These are phyloP conservation scores for Carallia pectinifolia DNA, from an alignment of 345 rosid genomes.

Conservation along the genomic window DNA sequence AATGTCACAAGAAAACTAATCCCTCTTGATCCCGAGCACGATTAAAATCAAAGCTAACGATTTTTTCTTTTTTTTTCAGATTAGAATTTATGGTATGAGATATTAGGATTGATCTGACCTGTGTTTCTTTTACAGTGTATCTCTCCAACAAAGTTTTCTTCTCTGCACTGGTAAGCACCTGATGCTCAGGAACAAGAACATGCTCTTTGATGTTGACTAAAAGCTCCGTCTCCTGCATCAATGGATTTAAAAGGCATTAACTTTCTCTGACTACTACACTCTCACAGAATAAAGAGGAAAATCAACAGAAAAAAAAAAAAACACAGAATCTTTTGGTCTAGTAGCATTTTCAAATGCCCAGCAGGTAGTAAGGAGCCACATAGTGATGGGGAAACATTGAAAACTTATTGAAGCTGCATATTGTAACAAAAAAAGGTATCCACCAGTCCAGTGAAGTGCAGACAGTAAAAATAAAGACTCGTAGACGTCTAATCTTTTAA, in stretches of 20 bases:
- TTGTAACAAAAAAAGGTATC: too few relatives aligned
- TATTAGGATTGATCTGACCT: conserved; percentile 28
- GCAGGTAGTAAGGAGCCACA: not conserved
- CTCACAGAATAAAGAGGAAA: not conserved
- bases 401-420: too few relatives aligned
- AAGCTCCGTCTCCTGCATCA: conserved; percentile 65
- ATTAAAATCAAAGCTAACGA: too few relatives aligned
- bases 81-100: not conserved
- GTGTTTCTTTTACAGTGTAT: conserved; percentile 82
- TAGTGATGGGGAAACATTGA: not conserved
- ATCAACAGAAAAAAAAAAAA: not conserved
- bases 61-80: too few relatives aligned
- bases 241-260: conserved; percentile 5
- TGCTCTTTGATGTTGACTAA: conserved; percentile 71
- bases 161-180: conserved; percentile 63
- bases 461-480: too few relatives aligned
- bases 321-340: not conserved
- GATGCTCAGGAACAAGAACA: conserved; percentile 80
- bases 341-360: not conserved
- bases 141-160: conserved; percentile 74
- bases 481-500: too few relatives aligned
- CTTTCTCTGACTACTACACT: not conserved
- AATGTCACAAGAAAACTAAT: too few relatives aligned
- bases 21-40: too few relatives aligned
- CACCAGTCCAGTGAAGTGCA: too few relatives aligned